These are phyloP conservation scores for Brasenia schreberi DNA, from an alignment of 164 flowering plant species.

Conservation along the genomic window DNA sequence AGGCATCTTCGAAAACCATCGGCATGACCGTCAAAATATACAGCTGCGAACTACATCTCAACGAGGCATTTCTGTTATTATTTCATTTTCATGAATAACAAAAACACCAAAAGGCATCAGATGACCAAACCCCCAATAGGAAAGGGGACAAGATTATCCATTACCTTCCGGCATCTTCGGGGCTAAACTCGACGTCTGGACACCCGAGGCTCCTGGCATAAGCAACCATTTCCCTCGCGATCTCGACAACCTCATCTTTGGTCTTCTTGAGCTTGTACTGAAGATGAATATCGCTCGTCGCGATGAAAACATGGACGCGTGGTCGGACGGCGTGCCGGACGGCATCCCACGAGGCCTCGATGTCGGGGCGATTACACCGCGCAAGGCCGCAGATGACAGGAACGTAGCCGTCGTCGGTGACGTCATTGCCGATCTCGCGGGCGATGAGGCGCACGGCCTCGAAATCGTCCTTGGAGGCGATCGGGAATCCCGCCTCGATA, in stretches of 20 bases:
- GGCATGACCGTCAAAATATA: no score
- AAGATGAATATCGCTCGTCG: slow-evolving; percentile 90
- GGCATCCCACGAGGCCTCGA: slow-evolving; percentile 83
- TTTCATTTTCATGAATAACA: no score
- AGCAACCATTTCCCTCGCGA: slow-evolving; percentile 67
- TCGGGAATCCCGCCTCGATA: slow-evolving; percentile 96
- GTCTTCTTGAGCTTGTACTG: slow-evolving; percentile 67
- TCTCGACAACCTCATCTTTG: slow-evolving; percentile 66
- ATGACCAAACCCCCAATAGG: no score
- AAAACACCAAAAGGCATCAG: no score
- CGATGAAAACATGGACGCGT: slow-evolving; percentile 86
- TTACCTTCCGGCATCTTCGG: slow-evolving; percentile 98
- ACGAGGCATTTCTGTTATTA: no score
- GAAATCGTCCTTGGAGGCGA: slow-evolving; percentile 67
- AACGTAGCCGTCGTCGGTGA: slow-evolving; percentile 48
- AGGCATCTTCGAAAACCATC: no score
- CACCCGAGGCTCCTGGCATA: slow-evolving; percentile 89
- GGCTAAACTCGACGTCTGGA: slow-evolving; percentile 89
- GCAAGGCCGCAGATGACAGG: slow-evolving; percentile 93
- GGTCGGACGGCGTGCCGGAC: slow-evolving; percentile 71
- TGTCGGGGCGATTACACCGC: slow-evolving; percentile 73
- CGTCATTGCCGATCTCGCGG: slow-evolving; percentile 52
- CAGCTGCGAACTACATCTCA: no score
- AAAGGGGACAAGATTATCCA: not conserved
- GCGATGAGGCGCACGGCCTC: slow-evolving; percentile 79